Conservation (phyloP, 768 basidiomycete genomes). For the Lyophyllum decastes region DNA sequence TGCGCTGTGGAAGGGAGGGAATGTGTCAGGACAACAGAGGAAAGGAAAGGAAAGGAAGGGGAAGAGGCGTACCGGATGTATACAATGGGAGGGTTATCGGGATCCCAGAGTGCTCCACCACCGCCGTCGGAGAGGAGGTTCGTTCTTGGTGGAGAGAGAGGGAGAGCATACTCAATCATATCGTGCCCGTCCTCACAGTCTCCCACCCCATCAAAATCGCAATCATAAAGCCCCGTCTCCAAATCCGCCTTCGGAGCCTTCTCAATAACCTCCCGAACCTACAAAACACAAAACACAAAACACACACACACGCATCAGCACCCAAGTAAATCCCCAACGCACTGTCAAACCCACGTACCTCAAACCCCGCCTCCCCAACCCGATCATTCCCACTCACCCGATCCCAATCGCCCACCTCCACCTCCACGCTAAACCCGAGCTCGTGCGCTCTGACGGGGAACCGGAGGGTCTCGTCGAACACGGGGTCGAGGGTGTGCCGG, state of each 20-base stretch:
- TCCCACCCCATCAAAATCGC: slow-evolving; percentile 34
- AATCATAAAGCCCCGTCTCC: slow-evolving; percentile 57
- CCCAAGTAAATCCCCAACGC: no score
- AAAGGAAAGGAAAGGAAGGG: not conserved
- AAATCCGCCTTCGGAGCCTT: slow-evolving; percentile 67
- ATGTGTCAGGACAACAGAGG: not conserved
- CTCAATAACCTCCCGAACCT: slow-evolving; percentile 62
- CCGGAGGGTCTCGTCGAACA: slow-evolving; percentile 92
- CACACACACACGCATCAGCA: no score
- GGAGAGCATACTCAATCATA: slow-evolving; percentile 75
- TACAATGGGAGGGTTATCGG: slow-evolving; percentile 47
- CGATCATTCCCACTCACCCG: slow-evolving; percentile 88
- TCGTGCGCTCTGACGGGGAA: slow-evolving; percentile 94
- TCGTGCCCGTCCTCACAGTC: slow-evolving; percentile 41
- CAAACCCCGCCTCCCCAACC: slow-evolving; percentile 79
- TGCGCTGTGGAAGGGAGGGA: slow-evolving; percentile 49
- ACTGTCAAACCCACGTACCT: no score
- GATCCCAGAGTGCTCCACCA: slow-evolving; percentile 53
- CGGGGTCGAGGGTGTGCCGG: slow-evolving; percentile 79
- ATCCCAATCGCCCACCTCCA: slow-evolving; percentile 95
- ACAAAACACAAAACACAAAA: no score
- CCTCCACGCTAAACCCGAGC: slow-evolving; percentile 71
- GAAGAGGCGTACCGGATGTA: slow-evolving; percentile 54
- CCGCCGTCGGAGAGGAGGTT: slow-evolving; percentile 54
- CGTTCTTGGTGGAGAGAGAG: slow-evolving; percentile 62